Base-by-base conservation (phyloP, 1,284 basidiomycete species). In the Apiotrichum gamsii region DNA sequence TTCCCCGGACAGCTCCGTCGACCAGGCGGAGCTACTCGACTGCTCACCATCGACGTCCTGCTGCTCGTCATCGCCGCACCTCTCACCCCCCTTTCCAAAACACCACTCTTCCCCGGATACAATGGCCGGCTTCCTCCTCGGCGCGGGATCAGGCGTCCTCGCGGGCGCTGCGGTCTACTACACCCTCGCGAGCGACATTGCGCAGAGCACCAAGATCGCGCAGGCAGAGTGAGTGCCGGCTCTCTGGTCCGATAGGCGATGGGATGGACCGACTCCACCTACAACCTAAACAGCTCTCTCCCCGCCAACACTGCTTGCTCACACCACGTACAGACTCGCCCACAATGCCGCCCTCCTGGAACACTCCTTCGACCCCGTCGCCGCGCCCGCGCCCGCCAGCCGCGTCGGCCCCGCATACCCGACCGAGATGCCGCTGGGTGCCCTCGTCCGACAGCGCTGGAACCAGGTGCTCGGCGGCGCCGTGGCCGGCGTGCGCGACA, bases 81-180 rank as follows among this genome's bases (percentile, higher is more conserved):
- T 36, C 20, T 8, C 18, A 28, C 23, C 38, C 18, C 39, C 16
- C 37, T 25, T 34, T 28, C 25, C 25, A 28, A n/a, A n/a, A 20
- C 41, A 36, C 11, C 19, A 20, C 33, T 24, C 41, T 18, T 21
- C 8, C 41, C 6, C 14, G 33, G 16, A 40, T 9, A 24, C 43
- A 54, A 70, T 70, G 68, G 59, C 64, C 20, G 66, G 68, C 29
- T 66, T 66, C 56, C 39, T 67, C 31, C 54, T 70, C 29, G 68
- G 68, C 21, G 64, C 65, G 21, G 65, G 64, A 15, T 60, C 61
- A 10, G 68, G 68, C 39, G 47, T 69, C 10, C 53, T 67, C 23
- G 65, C 68, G 16, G 61, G 65, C 21, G 68, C 65, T 14, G 63
- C 63, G 14, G 66, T 70, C n/a, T 70, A 69, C 54, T 70, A 69